A percentile compares a stretch with the other conserved stretches of the same genome.
These are phyloP conservation scores for Chaetoceros tenuissimus DNA, from an alignment of 108 stramenopile genomes.

Conservation along the genomic window DNA sequence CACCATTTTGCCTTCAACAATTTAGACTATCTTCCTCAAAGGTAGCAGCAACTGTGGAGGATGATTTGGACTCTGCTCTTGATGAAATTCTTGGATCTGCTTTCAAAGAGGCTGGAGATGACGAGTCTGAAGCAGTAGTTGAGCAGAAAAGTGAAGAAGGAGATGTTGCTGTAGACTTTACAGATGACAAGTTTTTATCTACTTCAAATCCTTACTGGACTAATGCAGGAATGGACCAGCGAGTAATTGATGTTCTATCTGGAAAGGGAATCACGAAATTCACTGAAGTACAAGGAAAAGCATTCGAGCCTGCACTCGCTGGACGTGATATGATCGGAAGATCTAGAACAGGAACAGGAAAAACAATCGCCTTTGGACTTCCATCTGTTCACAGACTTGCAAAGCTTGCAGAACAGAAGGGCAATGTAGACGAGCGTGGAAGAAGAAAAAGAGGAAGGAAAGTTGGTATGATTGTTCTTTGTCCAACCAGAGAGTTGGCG, in stretches of 20 bases:
- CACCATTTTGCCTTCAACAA: too few species aligned
- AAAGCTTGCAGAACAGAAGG: constrained; percentile 34
- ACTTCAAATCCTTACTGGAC: constrained; percentile 80
- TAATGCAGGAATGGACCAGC: constrained; percentile 42
- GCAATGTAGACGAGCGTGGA: constrained; percentile 38
- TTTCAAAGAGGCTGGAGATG: constrained; percentile 15
- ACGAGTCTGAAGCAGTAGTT: constrained; percentile 4
- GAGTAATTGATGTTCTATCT: constrained; percentile 79
- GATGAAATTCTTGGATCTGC: constrained; percentile 43
- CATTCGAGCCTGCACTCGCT: constrained; percentile 74
- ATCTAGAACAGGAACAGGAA: constrained; percentile 97
- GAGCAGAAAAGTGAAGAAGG: constrained; percentile 10
- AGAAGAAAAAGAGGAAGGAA: constrained; percentile 64
- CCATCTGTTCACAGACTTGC: constrained; percentile 78
- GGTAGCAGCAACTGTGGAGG: constrained; percentile 23
- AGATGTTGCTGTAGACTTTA: constrained; percentile 27
- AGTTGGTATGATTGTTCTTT: constrained; percentile 90
- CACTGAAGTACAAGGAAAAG: constrained; percentile 88
- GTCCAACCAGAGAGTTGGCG: constrained; percentile 98
- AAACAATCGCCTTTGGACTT: constrained; percentile 98
- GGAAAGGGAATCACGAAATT: constrained; percentile 76
- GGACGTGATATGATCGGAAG: constrained; percentile 96
- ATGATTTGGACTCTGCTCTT: constrained; percentile 49
- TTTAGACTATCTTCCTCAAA: not conserved
- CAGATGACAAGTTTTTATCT: constrained; percentile 61